A percentile compares a stretch with the other conserved stretches of the same genome.
Conservation (phyloP, 2,329 filamentous ascomycete species). For the Fusarium newnesense region DNA sequence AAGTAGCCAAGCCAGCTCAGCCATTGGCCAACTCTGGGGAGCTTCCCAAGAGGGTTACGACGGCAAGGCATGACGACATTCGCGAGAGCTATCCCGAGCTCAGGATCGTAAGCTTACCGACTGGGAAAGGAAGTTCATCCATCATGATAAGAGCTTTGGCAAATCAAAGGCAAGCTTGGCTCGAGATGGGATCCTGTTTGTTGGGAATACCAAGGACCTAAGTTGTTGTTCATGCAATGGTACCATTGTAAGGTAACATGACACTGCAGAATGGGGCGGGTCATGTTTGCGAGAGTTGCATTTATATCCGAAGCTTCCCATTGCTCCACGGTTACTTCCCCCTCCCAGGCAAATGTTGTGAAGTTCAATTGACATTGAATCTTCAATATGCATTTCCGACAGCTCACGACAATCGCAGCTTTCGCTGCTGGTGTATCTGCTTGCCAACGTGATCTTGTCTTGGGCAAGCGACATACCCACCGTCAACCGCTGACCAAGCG, state of each 20-base stretch:
- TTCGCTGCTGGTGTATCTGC: constrained; percentile 40
- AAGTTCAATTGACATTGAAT: not conserved
- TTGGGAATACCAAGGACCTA: constrained; percentile 12
- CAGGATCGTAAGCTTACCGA: constrained; percentile 29
- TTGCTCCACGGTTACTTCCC: not conserved
- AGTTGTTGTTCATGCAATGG: constrained; percentile 6
- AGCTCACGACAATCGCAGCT: constrained; percentile 32
- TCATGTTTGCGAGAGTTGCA: constrained; percentile 1
- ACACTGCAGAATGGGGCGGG: not conserved
- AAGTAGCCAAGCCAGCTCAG: constrained; percentile 18
- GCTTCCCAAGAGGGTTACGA: constrained; percentile 35
- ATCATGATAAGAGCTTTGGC: constrained; percentile 9
- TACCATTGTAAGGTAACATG: constrained; percentile 36
- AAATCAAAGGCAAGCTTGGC: constrained; percentile 19
- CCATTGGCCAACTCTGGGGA: not conserved
- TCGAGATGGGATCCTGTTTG: constrained; percentile 9
- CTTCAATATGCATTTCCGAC: constrained; percentile 28
- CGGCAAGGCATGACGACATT: constrained; percentile 36
- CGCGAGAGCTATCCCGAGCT: constrained; percentile 21
- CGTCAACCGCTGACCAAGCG: constrained; percentile 47
- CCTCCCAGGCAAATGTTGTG: not conserved
- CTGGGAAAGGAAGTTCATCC: constrained; percentile 24
- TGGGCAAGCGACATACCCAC: constrained; percentile 46
- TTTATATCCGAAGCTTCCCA: constrained; percentile 33
- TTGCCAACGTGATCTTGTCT: constrained; percentile 46